phyloP scores from a whole-genome alignment of 345 rosid species.

The Melaleuca quinquenervia region DNA sequence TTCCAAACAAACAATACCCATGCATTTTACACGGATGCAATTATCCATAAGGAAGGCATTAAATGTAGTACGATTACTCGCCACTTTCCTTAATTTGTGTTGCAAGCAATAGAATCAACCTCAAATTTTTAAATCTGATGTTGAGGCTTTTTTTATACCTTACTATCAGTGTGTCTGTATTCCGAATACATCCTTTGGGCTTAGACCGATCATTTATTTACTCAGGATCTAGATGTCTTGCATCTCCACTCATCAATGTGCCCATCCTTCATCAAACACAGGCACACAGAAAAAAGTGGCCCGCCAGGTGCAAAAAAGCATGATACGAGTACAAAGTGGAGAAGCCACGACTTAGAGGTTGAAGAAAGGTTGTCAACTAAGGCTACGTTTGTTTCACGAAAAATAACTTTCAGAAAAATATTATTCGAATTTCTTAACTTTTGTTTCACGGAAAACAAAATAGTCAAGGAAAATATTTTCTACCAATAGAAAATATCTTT shows the following conservation, averaged over 20 bases:
- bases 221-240: background rate
- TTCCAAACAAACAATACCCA: background rate
- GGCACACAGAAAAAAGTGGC: background rate
- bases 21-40: background rate
- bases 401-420: no score
- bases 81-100: background rate
- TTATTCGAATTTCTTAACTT: no score
- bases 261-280: background rate
- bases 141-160: background rate
- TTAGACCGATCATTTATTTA: background rate
- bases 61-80: background rate
- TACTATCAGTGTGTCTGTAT: background rate
- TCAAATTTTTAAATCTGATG: background rate
- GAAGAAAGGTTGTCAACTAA: background rate
- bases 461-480: no score
- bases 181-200: background rate
- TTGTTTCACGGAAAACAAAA: no score
- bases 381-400: no score
- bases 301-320: background rate
- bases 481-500: no score
- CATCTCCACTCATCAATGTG: background rate
- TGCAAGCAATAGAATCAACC: background rate
- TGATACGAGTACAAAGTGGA: background rate
- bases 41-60: background rate
- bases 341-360: background rate